Evolutionary conservation across 2,329 filamentous ascomycete genomes (phyloP).

Genomic region (Cladosporium halotolerans): DNA sequence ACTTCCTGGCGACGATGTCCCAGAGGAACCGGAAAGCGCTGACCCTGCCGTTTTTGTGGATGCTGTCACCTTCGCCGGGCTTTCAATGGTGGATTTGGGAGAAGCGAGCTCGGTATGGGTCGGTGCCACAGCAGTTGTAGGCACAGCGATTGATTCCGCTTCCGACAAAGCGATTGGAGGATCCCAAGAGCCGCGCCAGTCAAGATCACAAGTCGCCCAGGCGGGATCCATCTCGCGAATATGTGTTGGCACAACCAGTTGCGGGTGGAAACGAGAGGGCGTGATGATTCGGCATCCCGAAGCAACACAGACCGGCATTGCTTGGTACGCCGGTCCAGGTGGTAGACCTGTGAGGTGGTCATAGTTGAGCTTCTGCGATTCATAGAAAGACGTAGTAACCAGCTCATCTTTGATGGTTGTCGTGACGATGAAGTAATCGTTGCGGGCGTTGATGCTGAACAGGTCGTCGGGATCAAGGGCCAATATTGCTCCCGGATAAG

Average conservation of each 20-base stretch:
- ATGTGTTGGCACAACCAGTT: constrained; percentile 15
- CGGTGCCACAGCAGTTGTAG: neutral
- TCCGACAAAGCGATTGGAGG: constrained; percentile 13
- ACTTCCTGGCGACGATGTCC: no score
- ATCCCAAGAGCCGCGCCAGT: constrained; percentile 15
- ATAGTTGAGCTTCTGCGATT: neutral
- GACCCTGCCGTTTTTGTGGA: neutral
- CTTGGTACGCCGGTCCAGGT: neutral
- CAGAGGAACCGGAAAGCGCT: no score
- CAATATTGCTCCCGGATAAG: constrained; percentile 18
- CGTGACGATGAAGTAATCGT: constrained; percentile 10
- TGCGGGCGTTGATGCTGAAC: constrained; percentile 8
- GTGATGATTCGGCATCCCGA: constrained; percentile 11
- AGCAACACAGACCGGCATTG: neutral
- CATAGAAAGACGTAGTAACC: neutral
- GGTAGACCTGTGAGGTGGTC: constrained; percentile 1
- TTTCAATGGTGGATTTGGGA: neutral
- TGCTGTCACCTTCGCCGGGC: neutral
- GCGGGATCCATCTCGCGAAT: constrained; percentile 14
- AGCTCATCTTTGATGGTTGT: neutral
- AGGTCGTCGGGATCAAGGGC: constrained; percentile 11
- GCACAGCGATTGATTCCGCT: neutral
- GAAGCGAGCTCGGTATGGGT: neutral
- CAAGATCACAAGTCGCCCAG: constrained; percentile 15
- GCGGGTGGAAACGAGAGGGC: constrained; percentile 11